Evolutionary conservation across 2,329 filamentous ascomycete genomes (phyloP), one percentile per base, ranked within the genome.

Genomic region (Xylariaceae sp.): DNA sequence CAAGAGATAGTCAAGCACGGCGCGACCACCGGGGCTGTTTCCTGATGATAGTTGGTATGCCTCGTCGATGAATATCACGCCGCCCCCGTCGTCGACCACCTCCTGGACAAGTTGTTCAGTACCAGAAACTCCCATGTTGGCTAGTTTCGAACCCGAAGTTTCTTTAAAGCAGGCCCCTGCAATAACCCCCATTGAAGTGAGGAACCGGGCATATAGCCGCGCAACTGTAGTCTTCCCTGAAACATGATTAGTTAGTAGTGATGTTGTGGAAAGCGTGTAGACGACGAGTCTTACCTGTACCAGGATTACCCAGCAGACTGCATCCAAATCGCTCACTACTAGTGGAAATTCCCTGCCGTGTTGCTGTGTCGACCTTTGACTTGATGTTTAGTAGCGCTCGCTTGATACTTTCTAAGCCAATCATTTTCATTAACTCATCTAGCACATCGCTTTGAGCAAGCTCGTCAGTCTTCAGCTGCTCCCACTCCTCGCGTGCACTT

Each of bases 41-140:
- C 79, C 79, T 1, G 80, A 81, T 0, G 82, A 77, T 0, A 93
- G 73, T 57, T 92, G 88, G 61, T 93, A 91, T 0, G 88, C 87
- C 65, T 93, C 88, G 54, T 94, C 89, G 19, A 93, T 86, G 63
- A 93, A 92, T 1, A 90, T 62, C 0, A 84, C 84, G 0, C 89
- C 89, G 0, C 88, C 88, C 0, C 80, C 83, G 0, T 68, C 28
- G 81, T 83, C 73, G 4, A 82, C 65, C 0, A 92, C 74, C 0
- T 73, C 59, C 2, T 86, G 74, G 6, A 89, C 69, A 0, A 84
- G 67, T 12, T 76, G 75, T 60, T 87, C 76, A 56, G 78, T 82
- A 0, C 76, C 81, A 0, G 70, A 49, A 0, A 89, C 78, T 0
- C 87, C 88, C 0, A 78, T 74, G 43, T 81, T 81, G 0, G 87